phyloP scores from a whole-genome alignment of 1,139 yeast species.

The Yamadazyma aaseri region DNA sequence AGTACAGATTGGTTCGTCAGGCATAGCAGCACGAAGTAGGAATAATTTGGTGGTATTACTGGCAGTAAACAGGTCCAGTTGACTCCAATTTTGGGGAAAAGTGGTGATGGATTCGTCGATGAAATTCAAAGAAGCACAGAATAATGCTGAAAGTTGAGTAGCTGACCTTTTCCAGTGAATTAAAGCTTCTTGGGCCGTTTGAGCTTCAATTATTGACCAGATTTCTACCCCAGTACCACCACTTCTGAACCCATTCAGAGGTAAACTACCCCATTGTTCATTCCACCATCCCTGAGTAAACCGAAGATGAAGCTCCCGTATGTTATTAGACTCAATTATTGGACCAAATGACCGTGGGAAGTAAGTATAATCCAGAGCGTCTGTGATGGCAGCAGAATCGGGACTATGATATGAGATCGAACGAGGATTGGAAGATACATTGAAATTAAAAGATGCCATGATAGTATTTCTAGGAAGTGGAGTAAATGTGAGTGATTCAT shows the following conservation, averaged over 20 bases:
- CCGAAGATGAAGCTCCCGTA: slow-evolving; percentile 76
- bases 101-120: slow-evolving; percentile 81
- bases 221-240: slow-evolving; percentile 98
- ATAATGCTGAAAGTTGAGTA: slow-evolving; percentile 81
- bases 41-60: slow-evolving; percentile 42
- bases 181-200: slow-evolving; percentile 52
- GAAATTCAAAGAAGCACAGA: slow-evolving; percentile 92
- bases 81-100: slow-evolving; percentile 47
- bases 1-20: slow-evolving; percentile 95
- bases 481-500: slow-evolving; percentile 57
- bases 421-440: slow-evolving; percentile 44
- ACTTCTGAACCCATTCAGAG: slow-evolving; percentile 63
- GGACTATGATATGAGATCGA: background rate
- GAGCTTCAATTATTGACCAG: slow-evolving; percentile 82
- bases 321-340: slow-evolving; percentile 60
- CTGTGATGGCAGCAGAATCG: slow-evolving; percentile 7
- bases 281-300: slow-evolving; percentile 97
- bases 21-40: slow-evolving; percentile 80
- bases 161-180: slow-evolving; percentile 69
- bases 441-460: slow-evolving; percentile 67
- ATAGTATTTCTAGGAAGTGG: slow-evolving; percentile 74
- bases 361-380: slow-evolving; percentile 55
- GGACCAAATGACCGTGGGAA: slow-evolving; percentile 87
- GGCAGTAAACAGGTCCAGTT: slow-evolving; percentile 18
- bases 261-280: slow-evolving; percentile 82